Evolutionary conservation across 2,329 filamentous ascomycete species (phyloP), one percentile per base, ranked within the genome.

Genomic region (Cytospora schulzeri): DNA sequence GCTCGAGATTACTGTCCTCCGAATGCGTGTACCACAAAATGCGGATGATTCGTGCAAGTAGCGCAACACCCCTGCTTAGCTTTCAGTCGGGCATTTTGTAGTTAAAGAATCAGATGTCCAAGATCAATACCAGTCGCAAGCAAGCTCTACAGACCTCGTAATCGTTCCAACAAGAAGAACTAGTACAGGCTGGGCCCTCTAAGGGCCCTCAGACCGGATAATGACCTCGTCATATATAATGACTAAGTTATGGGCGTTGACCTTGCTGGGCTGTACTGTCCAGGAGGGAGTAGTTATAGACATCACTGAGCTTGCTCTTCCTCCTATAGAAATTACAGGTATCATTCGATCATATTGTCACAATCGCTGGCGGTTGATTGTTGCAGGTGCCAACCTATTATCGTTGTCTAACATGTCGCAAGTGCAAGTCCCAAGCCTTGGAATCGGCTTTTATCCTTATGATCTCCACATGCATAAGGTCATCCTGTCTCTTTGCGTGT

Each of bases 1-100:
- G 77, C 76, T 65, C 77, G 80, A 68, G 80, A 79, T 0, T 82
- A 82, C 65, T 81, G 79, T 58, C 80, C 80, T 0, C 56, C 69
- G 7, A 73, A 19, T 77, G 66, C 63, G 19, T 70, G 69, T 41
- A 70, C 79, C 52, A 69, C 65, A 31, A 51, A 45, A 33, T 66
- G 64, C 28, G 24, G 45, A 24, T 58, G 59, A 62, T 7, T 26
- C 15, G 4, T 2, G 33, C 22, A 19, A 8, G 28, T 53, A 29
- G 17, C 19, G 28, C 26, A 35, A n/a, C 45, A n/a, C 29, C 8
- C 14, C 17, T 50, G 22, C 11, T 12, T 58, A 9, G 17, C 22
- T 26, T 26, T 45, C 17, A 15, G n/a, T 17, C 24, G 29, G 22
- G 14, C 15, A 24, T 26, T 15, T n/a, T 4, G 9, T 57, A 9